A percentile compares a stretch with the other conserved stretches of the same genome.
Evolutionary conservation across 1,139 yeast genomes (phyloP).

Genomic region (Taphrina communis): DNA sequence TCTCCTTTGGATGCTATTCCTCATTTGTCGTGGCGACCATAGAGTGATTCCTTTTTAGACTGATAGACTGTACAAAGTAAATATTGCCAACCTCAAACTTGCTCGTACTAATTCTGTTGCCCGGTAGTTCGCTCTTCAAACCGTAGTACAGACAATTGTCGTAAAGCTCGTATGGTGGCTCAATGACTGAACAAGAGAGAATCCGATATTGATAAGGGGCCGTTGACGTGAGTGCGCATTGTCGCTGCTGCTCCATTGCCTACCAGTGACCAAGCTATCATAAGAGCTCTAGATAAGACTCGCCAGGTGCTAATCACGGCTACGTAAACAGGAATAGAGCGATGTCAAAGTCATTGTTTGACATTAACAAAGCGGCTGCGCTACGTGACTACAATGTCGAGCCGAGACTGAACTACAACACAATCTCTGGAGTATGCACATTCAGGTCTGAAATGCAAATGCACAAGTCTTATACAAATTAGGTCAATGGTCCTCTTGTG

Average conservation of each 20-base stretch:
- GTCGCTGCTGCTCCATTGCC: slow-evolving; percentile 3
- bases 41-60: slow-evolving; percentile 6
- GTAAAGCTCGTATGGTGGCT: neutral
- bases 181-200: neutral
- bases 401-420: slow-evolving; percentile 64
- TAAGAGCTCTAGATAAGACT: neutral
- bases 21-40: slow-evolving; percentile 13
- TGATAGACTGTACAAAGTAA: slow-evolving; percentile 14
- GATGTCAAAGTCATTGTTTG: slow-evolving; percentile 43
- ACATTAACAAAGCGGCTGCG: slow-evolving; percentile 48
- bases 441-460: too few species aligned
- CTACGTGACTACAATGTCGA: slow-evolving; percentile 48
- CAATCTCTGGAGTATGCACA: slow-evolving; percentile 81
- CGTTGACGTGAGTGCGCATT: slow-evolving; percentile 17
- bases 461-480: neutral
- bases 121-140: too few species aligned
- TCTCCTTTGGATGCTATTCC: neutral
- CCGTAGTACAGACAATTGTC: neutral
- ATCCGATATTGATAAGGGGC: slow-evolving; percentile 8
- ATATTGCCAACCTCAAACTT: neutral
- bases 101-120: too few species aligned
- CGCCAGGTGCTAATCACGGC: neutral
- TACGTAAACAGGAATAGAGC: neutral
- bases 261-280: neutral
- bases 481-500: slow-evolving; percentile 90